Base-by-base conservation (phyloP, 148 eudicot species). In the Rhododendron ovatum region DNA sequence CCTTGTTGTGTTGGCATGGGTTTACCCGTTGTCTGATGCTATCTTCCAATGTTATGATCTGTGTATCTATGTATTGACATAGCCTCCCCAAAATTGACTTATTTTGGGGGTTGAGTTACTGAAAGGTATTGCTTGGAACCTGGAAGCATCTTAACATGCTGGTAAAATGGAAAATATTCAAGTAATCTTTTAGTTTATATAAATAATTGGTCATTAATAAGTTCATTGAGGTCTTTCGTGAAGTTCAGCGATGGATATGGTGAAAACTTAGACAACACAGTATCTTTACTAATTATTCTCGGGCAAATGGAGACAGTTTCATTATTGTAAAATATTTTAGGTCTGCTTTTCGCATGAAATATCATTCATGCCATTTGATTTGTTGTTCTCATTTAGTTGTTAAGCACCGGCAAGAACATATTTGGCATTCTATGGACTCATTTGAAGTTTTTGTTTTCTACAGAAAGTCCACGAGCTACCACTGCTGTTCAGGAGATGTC, bases 381-480 rank as follows among this genome's bases (percentile, higher is more conserved):
- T 35, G 10, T 65, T 67, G n/a, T 67, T 69, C 84, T 9, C 48
- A 24, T 24, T 41, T 41, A 39, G 17, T 71, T 39, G 28, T 47
- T 50, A 26, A 69, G 57, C 71, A n/a, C 85, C 7, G 2, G 18
- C 22, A 33, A 50, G 79, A 84, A 47, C 17, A 30, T 17, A 37
- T 39, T 59, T 84, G 15, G 80, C 43, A 30, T 48, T 50, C 1
- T 82, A 12, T 53, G 3, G 17, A 17, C 53, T 81, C 87, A 86
- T 69, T 81, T 26, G 33, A 69, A 51, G 75, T 22, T 73, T 63
- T 47, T 74, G 81, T 51, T 85, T 11, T 53, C 28, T 81, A 51
- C 89, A 91, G 93, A 90, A 90, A 82, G 78, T 88, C 57, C 88
- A 87, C 26, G 86, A 87, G 74, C 18, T 84, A 59, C 93, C 93